Evolutionary conservation across 2,329 filamentous ascomycete genomes (phyloP), one percentile per base, ranked within the genome.

Genomic region (Nothophoma quercina): DNA sequence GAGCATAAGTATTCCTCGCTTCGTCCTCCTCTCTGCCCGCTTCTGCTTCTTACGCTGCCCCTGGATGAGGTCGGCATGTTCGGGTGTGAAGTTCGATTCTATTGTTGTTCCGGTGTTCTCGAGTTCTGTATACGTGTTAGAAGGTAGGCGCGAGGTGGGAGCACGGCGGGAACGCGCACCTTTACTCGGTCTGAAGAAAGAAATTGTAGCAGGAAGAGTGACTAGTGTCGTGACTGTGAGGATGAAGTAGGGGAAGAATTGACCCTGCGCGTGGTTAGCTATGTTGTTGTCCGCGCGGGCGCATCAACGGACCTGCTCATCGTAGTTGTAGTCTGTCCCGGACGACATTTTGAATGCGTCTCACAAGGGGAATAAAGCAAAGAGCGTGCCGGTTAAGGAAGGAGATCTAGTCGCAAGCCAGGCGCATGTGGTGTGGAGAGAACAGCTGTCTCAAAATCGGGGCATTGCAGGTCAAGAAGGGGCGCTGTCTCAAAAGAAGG

Each of bases 241-340:
- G 78, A 98, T 88, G 82, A 99, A 99, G 85, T 96, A 96, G 64
- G 96, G 95, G 83, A 97, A 99, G 82, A 97, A 97, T 85, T 97
- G 91, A 68, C 92, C 93, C 85, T 95, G 55, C 13, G 13, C 2
- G 6, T 10, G 44, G 56, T 71, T 62, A 67, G 63, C 34, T 10
- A 23, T 30, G 15, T 28, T 2, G 39, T 13, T 42, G 12, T 33
- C 15, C 7, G 15, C 26, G 47, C 39, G 48, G 29, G 48, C 28
- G 45, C 39, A 16, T 30, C 38, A 46, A 52, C 76, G 60, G 73
- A 89, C 88, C 85, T 95, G 87, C 74, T 96, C 90, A 84, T 99
- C 95, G 81, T 99, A 99, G 70, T 90, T 96, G 83, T 99, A 99
- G 78, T 98, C 93, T 70, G 90, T 91, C 25, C 70, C 69, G 42